phyloP scores from a whole-genome alignment of 2,329 filamentous ascomycete genomes.

The Ascochyta pisi region DNA sequence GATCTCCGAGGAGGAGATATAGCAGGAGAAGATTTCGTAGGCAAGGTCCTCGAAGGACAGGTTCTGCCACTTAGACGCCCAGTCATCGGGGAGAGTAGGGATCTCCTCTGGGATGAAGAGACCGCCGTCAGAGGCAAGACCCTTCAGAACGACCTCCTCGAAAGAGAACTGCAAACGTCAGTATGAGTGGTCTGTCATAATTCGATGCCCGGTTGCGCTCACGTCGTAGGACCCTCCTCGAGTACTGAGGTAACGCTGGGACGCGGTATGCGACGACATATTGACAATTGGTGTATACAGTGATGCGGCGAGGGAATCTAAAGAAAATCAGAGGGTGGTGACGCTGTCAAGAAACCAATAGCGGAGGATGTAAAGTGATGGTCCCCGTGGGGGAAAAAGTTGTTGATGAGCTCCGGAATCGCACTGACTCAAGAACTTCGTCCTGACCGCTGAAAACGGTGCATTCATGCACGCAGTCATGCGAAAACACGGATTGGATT shows the following conservation, averaged over 20 bases:
- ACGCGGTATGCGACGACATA: constrained; percentile 59
- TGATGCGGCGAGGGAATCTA: background rate
- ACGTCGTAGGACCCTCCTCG: constrained; percentile 69
- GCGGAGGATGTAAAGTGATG: constrained; percentile 18
- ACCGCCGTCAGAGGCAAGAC: constrained; percentile 83
- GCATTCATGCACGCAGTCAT: constrained; percentile 3
- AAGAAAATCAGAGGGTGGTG: constrained; percentile 13
- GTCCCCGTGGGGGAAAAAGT: constrained; percentile 36
- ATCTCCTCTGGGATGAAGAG: constrained; percentile 89
- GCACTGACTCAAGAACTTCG: constrained; percentile 35
- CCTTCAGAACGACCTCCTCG: constrained; percentile 89
- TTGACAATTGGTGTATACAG: constrained; percentile 9
- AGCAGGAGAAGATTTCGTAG: constrained; percentile 83
- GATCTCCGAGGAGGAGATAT: constrained; percentile 85
- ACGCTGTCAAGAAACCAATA: constrained; percentile 18
- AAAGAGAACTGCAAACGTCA: constrained; percentile 74
- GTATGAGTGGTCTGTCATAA: constrained; percentile 8
- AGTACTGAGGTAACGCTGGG: constrained; percentile 68
- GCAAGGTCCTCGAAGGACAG: constrained; percentile 83
- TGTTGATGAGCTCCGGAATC: constrained; percentile 35
- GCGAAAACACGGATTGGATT: background rate
- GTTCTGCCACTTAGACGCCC: constrained; percentile 75
- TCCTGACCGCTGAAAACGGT: constrained; percentile 16
- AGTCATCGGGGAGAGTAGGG: constrained; percentile 67
- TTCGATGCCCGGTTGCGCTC: constrained; percentile 33